A percentile compares a stretch with the other conserved stretches of the same genome.
phyloP scores from a whole-genome alignment of 176 grass and related monocot species.

The Pharus latifolius region DNA sequence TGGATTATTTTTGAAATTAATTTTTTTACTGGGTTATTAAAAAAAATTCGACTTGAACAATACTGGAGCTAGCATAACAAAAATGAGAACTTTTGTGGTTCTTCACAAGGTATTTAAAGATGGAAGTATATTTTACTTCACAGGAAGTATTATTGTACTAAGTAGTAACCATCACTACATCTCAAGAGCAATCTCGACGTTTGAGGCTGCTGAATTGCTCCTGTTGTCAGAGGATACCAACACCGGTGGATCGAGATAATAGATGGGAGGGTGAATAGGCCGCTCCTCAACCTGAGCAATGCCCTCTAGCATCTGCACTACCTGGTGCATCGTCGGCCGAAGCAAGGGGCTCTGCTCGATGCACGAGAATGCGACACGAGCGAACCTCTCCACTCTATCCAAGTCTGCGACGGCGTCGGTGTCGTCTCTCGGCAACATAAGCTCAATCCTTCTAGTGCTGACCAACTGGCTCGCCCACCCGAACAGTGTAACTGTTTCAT shows the following conservation, averaged over 20 bases:
- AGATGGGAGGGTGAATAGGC: neutral
- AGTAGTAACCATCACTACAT: neutral
- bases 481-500: neutral
- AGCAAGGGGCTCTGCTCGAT: neutral
- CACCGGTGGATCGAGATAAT: too few relatives aligned
- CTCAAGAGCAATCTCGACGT: neutral
- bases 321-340: conserved; percentile 4
- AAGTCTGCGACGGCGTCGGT: neutral
- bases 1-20: too few relatives aligned
- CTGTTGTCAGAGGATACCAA: neutral
- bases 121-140: too few relatives aligned
- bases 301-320: neutral
- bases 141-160: too few relatives aligned
- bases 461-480: neutral
- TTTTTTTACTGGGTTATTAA: too few relatives aligned
- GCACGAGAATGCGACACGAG: neutral
- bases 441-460: neutral
- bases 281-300: neutral
- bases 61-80: too few relatives aligned
- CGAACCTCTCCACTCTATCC: neutral
- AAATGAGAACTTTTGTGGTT: too few relatives aligned
- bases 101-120: too few relatives aligned
- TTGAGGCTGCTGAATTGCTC: neutral
- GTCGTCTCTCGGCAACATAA: neutral
- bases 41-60: too few relatives aligned